phyloP scores from a whole-genome alignment of 2,329 filamentous ascomycete genomes.

The Colletotrichum tofieldiae region DNA sequence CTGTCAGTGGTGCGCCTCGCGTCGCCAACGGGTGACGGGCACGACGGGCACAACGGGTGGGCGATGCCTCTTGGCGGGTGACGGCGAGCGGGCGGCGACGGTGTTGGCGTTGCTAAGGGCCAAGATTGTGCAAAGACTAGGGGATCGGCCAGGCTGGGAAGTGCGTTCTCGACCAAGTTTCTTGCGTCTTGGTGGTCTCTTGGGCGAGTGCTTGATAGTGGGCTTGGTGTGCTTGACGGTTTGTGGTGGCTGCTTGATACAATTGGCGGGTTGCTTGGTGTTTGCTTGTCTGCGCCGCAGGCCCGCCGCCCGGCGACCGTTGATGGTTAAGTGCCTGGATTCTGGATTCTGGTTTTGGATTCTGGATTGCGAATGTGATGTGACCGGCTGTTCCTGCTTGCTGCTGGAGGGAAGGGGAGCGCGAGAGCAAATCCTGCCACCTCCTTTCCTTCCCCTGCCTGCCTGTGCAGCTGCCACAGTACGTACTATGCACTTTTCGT shows the following conservation, averaged over 20 bases:
- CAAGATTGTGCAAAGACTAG: background rate
- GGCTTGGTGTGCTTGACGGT: conserved; percentile 4
- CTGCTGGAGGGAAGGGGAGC: background rate
- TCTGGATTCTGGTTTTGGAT: too few relatives aligned
- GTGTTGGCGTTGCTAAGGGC: background rate
- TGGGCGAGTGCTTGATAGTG: conserved; percentile 8
- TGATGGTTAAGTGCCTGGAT: background rate
- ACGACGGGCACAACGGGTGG: background rate
- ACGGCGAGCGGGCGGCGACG: background rate
- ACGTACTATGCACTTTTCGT: background rate
- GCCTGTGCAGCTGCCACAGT: background rate
- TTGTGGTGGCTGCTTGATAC: background rate
- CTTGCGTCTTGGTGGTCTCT: conserved; percentile 17
- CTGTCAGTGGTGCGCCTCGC: conserved; percentile 1
- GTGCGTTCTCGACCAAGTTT: background rate
- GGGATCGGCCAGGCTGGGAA: background rate
- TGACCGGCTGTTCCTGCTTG: background rate
- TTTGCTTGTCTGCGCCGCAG: conserved; percentile 13
- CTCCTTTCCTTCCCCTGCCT: background rate
- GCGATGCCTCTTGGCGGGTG: background rate
- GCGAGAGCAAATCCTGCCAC: conserved; percentile 3
- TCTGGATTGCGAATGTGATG: too few relatives aligned
- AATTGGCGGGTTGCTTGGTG: conserved; percentile 10
- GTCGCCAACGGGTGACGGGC: conserved; percentile 14
- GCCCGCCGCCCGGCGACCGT: background rate